phyloP scores from a whole-genome alignment of 306 rosid species.

The cucumber (Cucumis sativus) region DNA sequence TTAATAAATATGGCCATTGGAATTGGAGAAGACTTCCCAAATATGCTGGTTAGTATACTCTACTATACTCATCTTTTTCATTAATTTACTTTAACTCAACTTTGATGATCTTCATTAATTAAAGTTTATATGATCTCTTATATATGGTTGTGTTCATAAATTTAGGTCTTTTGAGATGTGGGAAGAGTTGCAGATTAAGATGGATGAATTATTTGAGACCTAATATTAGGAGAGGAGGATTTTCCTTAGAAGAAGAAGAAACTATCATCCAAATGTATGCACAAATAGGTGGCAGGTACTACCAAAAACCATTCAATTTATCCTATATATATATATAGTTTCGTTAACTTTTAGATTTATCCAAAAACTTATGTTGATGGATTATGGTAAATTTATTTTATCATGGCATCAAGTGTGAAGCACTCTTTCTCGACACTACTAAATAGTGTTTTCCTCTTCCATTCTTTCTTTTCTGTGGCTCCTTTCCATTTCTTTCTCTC shows the following conservation, averaged over 20 bases:
- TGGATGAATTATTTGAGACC: slow-evolving; percentile 34
- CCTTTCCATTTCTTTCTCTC: no score
- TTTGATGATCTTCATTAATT: neutral
- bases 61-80: neutral
- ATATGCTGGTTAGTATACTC: neutral
- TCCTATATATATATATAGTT: neutral
- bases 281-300: slow-evolving; percentile 20
- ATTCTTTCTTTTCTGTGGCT: no score
- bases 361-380: no score
- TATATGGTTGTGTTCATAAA: neutral
- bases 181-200: slow-evolving; percentile 37
- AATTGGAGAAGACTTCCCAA: slow-evolving; percentile 1
- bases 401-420: no score
- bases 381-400: no score
- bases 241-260: slow-evolving; percentile 23
- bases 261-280: slow-evolving; percentile 14
- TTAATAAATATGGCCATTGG: neutral
- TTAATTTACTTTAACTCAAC: no score
- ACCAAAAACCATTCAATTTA: neutral
- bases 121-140: no score
- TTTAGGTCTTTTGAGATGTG: slow-evolving; percentile 28
- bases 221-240: slow-evolving; percentile 25
- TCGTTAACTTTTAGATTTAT: no score
- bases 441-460: no score
- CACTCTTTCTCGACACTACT: no score